Evolutionary conservation across 345 rosid species (phyloP), one percentile per base, ranked within the genome.

Genomic region (Hibiscus trionum): DNA sequence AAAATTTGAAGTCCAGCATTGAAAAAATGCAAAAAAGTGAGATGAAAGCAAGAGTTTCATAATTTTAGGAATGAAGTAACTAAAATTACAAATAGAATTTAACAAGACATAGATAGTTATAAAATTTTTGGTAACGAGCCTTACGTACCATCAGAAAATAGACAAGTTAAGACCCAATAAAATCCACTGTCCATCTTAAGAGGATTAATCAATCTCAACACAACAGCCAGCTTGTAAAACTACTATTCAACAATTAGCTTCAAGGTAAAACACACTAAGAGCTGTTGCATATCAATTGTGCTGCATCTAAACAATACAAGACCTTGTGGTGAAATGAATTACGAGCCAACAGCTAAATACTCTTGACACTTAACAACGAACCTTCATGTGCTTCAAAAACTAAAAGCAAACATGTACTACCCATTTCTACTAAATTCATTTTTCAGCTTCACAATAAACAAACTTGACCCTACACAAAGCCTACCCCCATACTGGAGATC

Each of bases 151-250:
- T 42, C 3, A 15, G 31, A 52, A 69, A 26, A 3, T 9, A 29
- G 39, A 67, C 26, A 67, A 66, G 21, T 14, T 8, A 69, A 53
- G 72, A 69, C 29, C 53, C 33, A 15, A 14, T n/a, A 69, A 69
- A n/a, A 31, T 31, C 29, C 71, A 42, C 11, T 3, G 0, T n/a
- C 46, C 31, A 4, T 37, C 44, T 37, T 37, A 46, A 14, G 33
- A 66, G 16, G 55, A 66, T 6, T 21, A 52, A 16, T 52, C 46
- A 31, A 31, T 52, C 61, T 53, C 61, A 69, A 4, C 33, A 49
- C 37, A 31, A 11, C 0, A 16, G 10, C 1, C 6, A 7, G 46
- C 14, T 53, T 53, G 29, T 9, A 67, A 46, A 67, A 67, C 7
- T 47, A 67, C 58, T 1, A 66, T 47, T 27, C 16, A 67, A 67